Conservation (phyloP, 2,329 filamentous ascomycete species). For the Paraphaeosphaeria minitans region DNA sequence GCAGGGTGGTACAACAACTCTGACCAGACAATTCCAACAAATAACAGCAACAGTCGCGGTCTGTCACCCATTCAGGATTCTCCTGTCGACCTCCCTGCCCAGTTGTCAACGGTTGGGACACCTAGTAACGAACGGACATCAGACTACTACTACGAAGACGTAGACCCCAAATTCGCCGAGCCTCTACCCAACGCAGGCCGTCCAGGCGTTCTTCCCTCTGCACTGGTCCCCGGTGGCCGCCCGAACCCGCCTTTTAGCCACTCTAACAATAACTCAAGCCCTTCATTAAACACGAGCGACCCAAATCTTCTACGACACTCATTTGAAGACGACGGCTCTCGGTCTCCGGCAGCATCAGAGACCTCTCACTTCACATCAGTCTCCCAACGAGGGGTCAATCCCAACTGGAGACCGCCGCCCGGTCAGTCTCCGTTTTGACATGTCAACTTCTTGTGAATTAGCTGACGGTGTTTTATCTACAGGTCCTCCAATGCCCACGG, state of each 20-base stretch:
- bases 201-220: conserved; percentile 34
- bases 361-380: conserved; percentile 88
- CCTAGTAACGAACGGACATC: conserved; percentile 45
- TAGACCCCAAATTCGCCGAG: conserved; percentile 83
- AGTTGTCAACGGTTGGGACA: conserved; percentile 31
- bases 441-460: background rate
- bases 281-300: conserved; percentile 32
- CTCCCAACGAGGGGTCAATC: conserved; percentile 85
- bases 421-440: background rate
- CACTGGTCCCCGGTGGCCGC: conserved; percentile 38
- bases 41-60: conserved; percentile 38
- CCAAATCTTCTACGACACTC: conserved; percentile 51
- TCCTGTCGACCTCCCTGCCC: conserved; percentile 41
- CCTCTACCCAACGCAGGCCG: conserved; percentile 35
- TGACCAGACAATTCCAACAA: conserved; percentile 32
- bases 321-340: conserved; percentile 68
- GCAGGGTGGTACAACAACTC: conserved; percentile 46
- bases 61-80: conserved; percentile 49
- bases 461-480: background rate
- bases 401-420: conserved; percentile 71
- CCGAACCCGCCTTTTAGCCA: background rate
- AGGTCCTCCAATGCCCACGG: conserved; percentile 44
- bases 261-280: conserved; percentile 24
- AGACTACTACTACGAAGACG: conserved; percentile 90
- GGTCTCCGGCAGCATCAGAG: conserved; percentile 76